A percentile compares a stretch with the other conserved stretches of the same genome.
These are phyloP conservation scores for Themeda triandra DNA, from an alignment of 176 grass and related monocot genomes.

Conservation along the genomic window DNA sequence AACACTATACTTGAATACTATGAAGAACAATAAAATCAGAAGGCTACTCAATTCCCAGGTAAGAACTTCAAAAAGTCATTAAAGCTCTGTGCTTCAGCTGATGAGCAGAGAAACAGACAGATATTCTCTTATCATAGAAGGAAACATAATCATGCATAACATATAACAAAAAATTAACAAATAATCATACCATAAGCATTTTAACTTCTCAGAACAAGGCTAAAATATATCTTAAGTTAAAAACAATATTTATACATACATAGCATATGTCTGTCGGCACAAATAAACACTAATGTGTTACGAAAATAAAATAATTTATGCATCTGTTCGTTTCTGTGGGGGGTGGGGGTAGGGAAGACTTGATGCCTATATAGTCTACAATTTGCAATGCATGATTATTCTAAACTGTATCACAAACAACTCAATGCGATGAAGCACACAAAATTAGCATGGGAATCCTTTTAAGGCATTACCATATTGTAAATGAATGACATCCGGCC, in stretches of 20 bases:
- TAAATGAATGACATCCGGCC: constrained; percentile 96
- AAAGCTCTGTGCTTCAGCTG: neutral
- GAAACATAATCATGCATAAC: neutral
- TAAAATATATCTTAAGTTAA: neutral
- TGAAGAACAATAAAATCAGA: neutral
- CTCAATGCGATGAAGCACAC: constrained; percentile 10
- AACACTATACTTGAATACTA: neutral
- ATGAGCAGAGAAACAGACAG: neutral
- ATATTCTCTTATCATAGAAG: neutral
- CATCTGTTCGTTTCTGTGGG: neutral
- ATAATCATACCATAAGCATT: neutral
- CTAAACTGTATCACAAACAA: neutral
- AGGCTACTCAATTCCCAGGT: neutral
- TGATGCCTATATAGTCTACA: neutral
- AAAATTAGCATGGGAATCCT: constrained; percentile 4
- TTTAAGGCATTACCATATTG: constrained; percentile 67
- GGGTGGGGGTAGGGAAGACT: neutral
- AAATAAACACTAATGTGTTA: neutral
- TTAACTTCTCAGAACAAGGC: neutral
- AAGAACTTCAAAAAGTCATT: neutral
- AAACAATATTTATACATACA: neutral
- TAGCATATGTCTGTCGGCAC: neutral
- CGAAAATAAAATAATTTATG: constrained; percentile 16
- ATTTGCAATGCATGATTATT: neutral
- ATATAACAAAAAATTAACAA: neutral